These are phyloP conservation scores for Penicillium simplicissimum DNA, from an alignment of 495 filamentous ascomycete species.

Conservation along the genomic window DNA sequence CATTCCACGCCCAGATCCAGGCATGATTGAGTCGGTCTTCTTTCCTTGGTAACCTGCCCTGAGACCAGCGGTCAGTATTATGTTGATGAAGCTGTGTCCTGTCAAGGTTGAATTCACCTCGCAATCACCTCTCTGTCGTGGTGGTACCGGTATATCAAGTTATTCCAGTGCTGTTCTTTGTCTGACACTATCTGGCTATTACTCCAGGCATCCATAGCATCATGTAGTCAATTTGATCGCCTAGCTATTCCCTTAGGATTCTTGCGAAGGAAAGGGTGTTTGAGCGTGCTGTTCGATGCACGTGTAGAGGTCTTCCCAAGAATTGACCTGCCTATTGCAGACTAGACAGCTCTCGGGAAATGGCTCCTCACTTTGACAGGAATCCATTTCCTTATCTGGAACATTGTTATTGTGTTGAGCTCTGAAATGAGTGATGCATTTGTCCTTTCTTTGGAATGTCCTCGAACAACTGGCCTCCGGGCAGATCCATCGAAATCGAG, in stretches of 20 bases:
- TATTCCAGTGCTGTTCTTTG: too few relatives aligned
- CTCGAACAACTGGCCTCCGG: background rate
- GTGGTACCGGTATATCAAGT: too few relatives aligned
- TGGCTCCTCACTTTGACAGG: background rate
- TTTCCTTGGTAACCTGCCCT: too few relatives aligned
- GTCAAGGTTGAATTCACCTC: too few relatives aligned
- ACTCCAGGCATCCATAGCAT: too few relatives aligned
- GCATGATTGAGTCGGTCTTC: too few relatives aligned
- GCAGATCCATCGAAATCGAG: background rate
- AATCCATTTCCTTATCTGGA: background rate
- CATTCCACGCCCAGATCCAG: too few relatives aligned
- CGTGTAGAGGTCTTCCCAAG: background rate
- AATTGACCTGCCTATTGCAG: background rate
- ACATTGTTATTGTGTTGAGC: background rate
- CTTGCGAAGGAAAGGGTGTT: background rate
- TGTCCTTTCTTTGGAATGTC: background rate
- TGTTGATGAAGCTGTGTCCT: too few relatives aligned
- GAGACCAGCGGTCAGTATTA: too few relatives aligned
- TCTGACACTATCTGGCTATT: too few relatives aligned
- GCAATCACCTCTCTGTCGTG: too few relatives aligned
- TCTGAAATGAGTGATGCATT: background rate
- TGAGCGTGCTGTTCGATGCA: background rate
- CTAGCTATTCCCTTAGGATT: background rate
- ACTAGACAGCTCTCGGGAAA: background rate
- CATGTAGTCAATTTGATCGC: background rate